Evolutionary conservation across 208 protist species (phyloP).

Genomic region (Wallacemonas collosoma): DNA sequence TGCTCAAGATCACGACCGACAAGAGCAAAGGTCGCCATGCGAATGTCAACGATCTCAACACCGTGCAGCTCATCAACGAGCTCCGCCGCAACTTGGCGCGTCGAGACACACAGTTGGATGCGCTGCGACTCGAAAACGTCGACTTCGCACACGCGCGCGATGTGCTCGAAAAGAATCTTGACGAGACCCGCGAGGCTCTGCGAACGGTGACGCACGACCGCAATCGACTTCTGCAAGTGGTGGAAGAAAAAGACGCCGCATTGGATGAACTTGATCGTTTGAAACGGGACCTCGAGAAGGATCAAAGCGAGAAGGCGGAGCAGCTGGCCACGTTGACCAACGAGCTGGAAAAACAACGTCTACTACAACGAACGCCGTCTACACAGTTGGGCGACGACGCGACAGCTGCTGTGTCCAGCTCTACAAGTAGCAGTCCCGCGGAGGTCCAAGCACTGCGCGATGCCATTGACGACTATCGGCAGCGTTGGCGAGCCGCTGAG

Average conservation of each 20-base stretch:
- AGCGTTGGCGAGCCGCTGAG: conserved; percentile 57
- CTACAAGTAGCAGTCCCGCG: not conserved
- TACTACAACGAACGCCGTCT: not conserved
- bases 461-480: conserved; percentile 44
- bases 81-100: conserved; percentile 72
- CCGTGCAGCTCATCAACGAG: conserved; percentile 50
- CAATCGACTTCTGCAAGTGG: conserved; percentile 14
- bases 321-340: not conserved
- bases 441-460: conserved; percentile 34
- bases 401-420: not conserved
- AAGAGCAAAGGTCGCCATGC: conserved; percentile 1
- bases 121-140: conserved; percentile 44
- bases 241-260: not conserved
- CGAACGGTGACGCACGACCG: conserved; percentile 35
- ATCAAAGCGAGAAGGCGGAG: conserved; percentile 17
- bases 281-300: conserved; percentile 15
- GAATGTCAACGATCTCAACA: conserved; percentile 22
- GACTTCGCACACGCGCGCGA: conserved; percentile 30
- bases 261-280: not conserved
- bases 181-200: conserved; percentile 21
- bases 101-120: conserved; percentile 70
- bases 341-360: not conserved
- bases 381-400: no score
- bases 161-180: conserved; percentile 27
- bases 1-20: not conserved